Evolutionary conservation across 768 basidiomycete species (phyloP), one percentile per base, ranked within the genome.

Genomic region (Mycena chlorophos): DNA sequence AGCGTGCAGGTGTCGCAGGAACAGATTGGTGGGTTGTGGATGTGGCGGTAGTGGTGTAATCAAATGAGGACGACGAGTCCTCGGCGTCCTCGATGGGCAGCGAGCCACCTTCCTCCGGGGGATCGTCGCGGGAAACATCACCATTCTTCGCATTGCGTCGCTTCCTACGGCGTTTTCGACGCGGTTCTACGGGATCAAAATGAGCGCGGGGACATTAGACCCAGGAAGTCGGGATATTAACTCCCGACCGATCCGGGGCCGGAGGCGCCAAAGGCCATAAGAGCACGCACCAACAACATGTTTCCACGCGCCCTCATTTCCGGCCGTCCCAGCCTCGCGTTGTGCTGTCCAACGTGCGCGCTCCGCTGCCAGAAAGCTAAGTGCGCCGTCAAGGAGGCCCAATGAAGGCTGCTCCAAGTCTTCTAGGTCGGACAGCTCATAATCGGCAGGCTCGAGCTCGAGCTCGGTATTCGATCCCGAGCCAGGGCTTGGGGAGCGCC

Each of bases 361-460:
- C 66, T 91, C 89, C 10, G 82, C 83, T 39, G 85, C 87, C 48
- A 91, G 77, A 57, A 90, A 92, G n/a, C 80, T 81, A 14, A 92
- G 75, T 0, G 87, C 88, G 56, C 84, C 83, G 55, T 88, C 88
- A 16, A 92, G 78, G 50, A 82, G 80, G 0, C 90, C 90, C 14
- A 92, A 70, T 2, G 87, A 89, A 0, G 90, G 89, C 43, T 81
- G 76, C 16, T 66, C 49, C 12, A 62, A 56, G 25, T 62, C 68
- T 49, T 66, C 65, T 17, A 65, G 53, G 23, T 62, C 60, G 16
- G 60, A 62, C 5, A 58, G 60, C 54, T 62, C 60, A 20, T 62
- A 62, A 30, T 58, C 60, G 54, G 52, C 60, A 30, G 59, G 6
- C 12, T 60, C 58, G 5, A 55, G 38, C 45, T 55, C 54, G 14